Conservation (phyloP, 2,329 filamentous ascomycete species). For the Fusarium sp. region DNA sequence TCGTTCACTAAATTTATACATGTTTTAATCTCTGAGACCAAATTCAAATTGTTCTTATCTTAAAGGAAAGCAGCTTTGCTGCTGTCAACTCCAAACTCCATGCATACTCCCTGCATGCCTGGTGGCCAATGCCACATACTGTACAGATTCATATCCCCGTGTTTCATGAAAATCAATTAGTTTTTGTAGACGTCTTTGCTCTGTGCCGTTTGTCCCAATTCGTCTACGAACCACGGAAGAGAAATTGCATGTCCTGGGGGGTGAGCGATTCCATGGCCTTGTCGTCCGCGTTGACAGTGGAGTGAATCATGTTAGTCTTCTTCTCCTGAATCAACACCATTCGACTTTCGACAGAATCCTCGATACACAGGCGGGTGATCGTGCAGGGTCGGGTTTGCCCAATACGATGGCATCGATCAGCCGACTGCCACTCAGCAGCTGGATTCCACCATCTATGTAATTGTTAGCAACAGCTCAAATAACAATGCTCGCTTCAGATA, state of each 20-base stretch:
- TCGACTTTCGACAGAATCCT: constrained; percentile 94
- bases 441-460: constrained; percentile 94
- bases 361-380: constrained; percentile 94
- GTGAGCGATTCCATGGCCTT: constrained; percentile 90
- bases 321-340: constrained; percentile 98
- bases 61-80: background rate
- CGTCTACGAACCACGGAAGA: constrained; percentile 80
- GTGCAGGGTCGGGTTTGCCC: constrained; percentile 94
- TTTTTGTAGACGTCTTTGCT: no score
- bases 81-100: constrained; percentile 22
- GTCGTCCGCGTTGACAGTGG: constrained; percentile 94
- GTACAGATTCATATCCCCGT: background rate
- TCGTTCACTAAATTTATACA: constrained; percentile 1
- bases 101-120: background rate
- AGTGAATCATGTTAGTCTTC: constrained; percentile 98
- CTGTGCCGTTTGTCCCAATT: background rate
- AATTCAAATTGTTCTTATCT: background rate
- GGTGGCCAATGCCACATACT: constrained; percentile 10
- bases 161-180: background rate
- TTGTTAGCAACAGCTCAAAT: constrained; percentile 40
- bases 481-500: constrained; percentile 43
- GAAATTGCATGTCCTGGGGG: constrained; percentile 92
- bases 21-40: background rate
- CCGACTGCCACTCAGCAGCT: constrained; percentile 99
- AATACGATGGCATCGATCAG: constrained; percentile 93